Base-by-base conservation (phyloP, 2,329 filamentous ascomycete genomes). In the Neonectria punicea region DNA sequence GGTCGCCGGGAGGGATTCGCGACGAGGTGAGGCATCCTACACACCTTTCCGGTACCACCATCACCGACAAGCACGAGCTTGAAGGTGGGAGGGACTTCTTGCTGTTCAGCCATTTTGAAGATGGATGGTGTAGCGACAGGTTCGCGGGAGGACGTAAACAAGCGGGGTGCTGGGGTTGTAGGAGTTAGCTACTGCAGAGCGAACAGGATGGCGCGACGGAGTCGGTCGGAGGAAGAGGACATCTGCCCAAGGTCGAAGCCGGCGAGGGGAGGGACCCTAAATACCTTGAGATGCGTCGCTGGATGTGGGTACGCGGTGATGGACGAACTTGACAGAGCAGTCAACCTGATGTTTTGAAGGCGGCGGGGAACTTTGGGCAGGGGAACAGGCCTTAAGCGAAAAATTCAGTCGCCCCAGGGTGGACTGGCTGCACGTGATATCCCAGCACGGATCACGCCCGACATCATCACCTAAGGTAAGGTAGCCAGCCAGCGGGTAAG, bases 31-130 rank as follows among this genome's bases (percentile, higher is more conserved):
- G 58, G 65, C 67, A 68, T 68, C 65, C 50, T 68, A 80, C 78
- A 68, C 68, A 97, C 96, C 94, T 99, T 99, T 86, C 96, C 96
- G 79, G 96, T 99, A 89, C 96, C 96, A 85, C 96, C 96, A 82
- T 99, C 96, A 83, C 96, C 96, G 80, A 99, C 96, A 85, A 99
- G 93, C 82, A 99, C 96, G 79, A 99, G 93, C 93, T 99, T 99
- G 92, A 99, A 99, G 83, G 93, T 97, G 28, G 49, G 49, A 74
- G 95, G 93, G 74, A 77, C 81, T 81, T 77, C 73, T 70, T 79
- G 77, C 70, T 79, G 77, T 69, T 78, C 73, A 83, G 92, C 89
- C 93, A 96, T 97, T 77, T 77, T 82, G 76, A 78, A 71, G 74
- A 61, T 62, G 64, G 64, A 63, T 67, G 57, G 67, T 67, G 67